Base-by-base conservation (phyloP, 768 basidiomycete genomes). In the Termitomyces sp. region DNA sequence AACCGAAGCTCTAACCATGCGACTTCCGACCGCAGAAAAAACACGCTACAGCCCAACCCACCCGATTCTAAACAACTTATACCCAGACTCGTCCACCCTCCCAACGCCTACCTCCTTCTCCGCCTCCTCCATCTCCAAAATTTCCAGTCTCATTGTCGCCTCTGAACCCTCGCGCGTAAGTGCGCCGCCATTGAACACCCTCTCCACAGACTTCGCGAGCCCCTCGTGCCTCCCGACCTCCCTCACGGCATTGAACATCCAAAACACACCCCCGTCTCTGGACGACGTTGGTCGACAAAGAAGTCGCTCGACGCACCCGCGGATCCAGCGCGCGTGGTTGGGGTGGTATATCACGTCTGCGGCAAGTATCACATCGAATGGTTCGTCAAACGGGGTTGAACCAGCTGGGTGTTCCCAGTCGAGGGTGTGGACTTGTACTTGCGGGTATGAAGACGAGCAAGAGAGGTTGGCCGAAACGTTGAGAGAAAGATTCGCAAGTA, bases 301-400 rank as follows among this genome's bases (percentile, higher is more conserved):
- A 43, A 83, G 71, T 35, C 64, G 69, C 63, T 77, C 76, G 21
- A 86, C 83, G 52, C 88, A 89, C 3, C 63, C 65, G 51, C 79
- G 79, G 63, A 93, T 87, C 86, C 85, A 89, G 10, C 67, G 56
- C 3, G 88, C 85, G 65, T 91, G 90, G 17, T 76, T 69, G 0
- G 83, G 80, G 58, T 90, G 79, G 68, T 93, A 93, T 9, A 92
- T 76, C 52, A 91, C 84, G 61, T 94, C 90, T 32, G 91, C 89
- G 0, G 85, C 91, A 39, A 94, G 72, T 32, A 94, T 78, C 23
- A 90, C n/a, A n/a, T n/a, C n/a, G n/a, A n/a, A n/a, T n/a, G n/a
- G 68, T 30, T 62, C 54, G 54, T 73, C 65, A 34, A 77, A 63
- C 0, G 76, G 75, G 0, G 69, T 59, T 1, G 67, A 65, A 53